phyloP scores from a whole-genome alignment of 2,329 filamentous ascomycete genomes.

The Phyllosticta ampelicida region DNA sequence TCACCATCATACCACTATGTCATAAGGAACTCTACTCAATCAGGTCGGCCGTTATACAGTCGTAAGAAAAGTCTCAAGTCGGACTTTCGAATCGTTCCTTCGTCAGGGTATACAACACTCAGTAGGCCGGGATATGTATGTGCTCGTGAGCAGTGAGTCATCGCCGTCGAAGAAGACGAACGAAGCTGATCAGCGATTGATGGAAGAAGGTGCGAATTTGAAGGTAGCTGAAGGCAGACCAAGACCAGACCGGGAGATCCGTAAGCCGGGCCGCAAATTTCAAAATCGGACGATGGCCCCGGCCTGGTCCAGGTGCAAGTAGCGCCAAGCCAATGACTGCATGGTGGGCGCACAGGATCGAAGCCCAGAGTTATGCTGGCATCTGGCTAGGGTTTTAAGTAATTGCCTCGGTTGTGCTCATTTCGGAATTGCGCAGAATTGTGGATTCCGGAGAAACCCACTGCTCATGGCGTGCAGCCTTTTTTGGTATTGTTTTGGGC shows the following conservation, averaged over 20 bases:
- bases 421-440: not conserved
- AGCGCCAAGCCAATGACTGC: not conserved
- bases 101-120: not conserved
- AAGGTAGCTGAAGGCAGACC: not conserved
- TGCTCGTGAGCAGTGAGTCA: not conserved
- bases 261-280: not conserved
- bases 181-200: not conserved
- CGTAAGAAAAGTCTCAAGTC: not conserved
- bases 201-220: not conserved
- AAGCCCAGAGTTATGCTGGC: not conserved
- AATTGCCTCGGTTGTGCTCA: not conserved
- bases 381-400: not conserved
- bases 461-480: not conserved
- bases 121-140: not conserved
- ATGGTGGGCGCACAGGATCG: not conserved
- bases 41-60: not conserved
- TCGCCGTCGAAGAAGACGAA: not conserved
- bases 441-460: not conserved
- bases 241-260: not conserved
- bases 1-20: not conserved
- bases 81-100: not conserved
- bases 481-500: not conserved
- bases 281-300: not conserved
- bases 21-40: not conserved
- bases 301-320: not conserved